Evolutionary conservation across 495 filamentous ascomycete genomes (phyloP), one percentile per base, ranked within the genome.

Genomic region (Hypoxylon intermedium): DNA sequence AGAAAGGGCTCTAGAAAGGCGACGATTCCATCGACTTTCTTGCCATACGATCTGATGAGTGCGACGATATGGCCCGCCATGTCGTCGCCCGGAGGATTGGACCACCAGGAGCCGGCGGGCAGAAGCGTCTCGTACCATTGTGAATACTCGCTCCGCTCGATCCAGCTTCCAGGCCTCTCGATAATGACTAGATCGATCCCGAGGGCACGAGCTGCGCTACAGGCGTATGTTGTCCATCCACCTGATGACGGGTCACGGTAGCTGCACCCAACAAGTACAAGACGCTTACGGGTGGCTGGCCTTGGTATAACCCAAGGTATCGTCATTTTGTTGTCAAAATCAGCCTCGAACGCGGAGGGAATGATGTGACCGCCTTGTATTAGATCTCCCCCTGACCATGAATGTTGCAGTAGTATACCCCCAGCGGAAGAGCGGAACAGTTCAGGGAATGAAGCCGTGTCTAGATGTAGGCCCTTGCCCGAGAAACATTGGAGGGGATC

Each of bases 91-190:
- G 71, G 72, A 48, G 67, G 60, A 28, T 65, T 55, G 1, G 60
- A 60, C 68, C 56, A 68, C 65, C 65, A 70, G 11, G 66, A 38
- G 2, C 56, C 58, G 23, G 65, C 65, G 2, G 58, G 55, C 15
- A 68, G 41, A 26, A 68, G 65, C 3, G 65, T 67, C 43, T 77
- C 70, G 31, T 74, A 76, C 58, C 64, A 72, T 44, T 71, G 58
- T 9, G 50, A 60, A 48, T 74, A 76, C 11, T 74, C 63, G 5
- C 61, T 51, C 5, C 57, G 58, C 61, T 76, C 66, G 16, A 83
- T 60, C 81, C 81, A 82, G 47, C 81, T 75, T 1, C 79, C 77
- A 1, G 71, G 63, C 5, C 75, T 68, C 42, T 82, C 79, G 16
- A 83, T 56, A 18, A 82, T 69, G 5, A 82, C 72, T 0, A 83